A percentile compares a stretch with the other conserved stretches of the same genome.
phyloP scores from a whole-genome alignment of 441 rosid genomes.

The Gossypium aridum region DNA sequence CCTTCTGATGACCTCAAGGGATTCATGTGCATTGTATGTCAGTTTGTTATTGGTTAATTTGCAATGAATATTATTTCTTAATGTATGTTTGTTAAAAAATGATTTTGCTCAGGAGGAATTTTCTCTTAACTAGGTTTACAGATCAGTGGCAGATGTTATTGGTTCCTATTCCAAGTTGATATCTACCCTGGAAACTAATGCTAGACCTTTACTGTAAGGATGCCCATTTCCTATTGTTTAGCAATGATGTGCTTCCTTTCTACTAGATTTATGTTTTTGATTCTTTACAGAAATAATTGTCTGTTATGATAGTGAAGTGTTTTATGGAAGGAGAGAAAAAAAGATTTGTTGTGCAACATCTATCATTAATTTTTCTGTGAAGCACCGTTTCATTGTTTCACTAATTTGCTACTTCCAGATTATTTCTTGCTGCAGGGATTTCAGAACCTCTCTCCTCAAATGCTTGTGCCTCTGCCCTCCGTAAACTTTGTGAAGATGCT shows the following conservation, averaged over 20 bases:
- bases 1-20: conserved; percentile 64
- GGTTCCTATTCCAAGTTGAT: conserved; percentile 97
- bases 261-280: background rate
- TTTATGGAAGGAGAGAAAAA: background rate
- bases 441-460: conserved; percentile 66
- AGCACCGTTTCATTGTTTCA: conserved; percentile 17
- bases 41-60: conserved; percentile 12
- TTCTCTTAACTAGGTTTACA: conserved; percentile 59
- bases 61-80: background rate
- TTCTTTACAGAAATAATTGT: background rate
- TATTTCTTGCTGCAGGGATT: conserved; percentile 92
- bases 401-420: conserved; percentile 66
- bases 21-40: conserved; percentile 78
- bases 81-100: background rate
- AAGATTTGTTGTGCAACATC: background rate
- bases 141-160: conserved; percentile 84
- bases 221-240: conserved; percentile 12
- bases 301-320: background rate
- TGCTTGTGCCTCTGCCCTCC: conserved; percentile 88
- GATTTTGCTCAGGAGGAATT: conserved; percentile 5
- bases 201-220: conserved; percentile 75
- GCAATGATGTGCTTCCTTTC: background rate
- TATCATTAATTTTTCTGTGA: background rate
- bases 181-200: conserved; percentile 54
- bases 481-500: conserved; percentile 87